Evolutionary conservation across 2,329 filamentous ascomycete genomes (phyloP), one percentile per base, ranked within the genome.

Genomic region (Sporothrix variecibatus): DNA sequence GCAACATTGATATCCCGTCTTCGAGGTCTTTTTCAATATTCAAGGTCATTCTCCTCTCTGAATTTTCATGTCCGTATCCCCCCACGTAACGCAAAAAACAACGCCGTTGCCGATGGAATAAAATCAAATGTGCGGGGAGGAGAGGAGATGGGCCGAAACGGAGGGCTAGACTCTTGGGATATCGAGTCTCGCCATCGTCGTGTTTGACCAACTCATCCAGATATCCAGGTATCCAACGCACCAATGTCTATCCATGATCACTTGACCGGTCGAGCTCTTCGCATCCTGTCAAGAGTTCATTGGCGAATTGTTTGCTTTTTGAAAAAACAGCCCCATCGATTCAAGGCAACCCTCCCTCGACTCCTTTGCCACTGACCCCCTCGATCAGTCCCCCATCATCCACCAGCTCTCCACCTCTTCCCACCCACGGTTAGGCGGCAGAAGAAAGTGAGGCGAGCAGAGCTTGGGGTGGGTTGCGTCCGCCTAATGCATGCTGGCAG

Each of bases 101-200:
- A 40, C 67, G 67, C 46, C 67, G 67, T 69, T 69, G 67, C 67
- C 67, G 67, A 69, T 69, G 46, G n/a, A 56, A 51, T 51, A 20
- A 51, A 51, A 20, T 9, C 3, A n/a, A 26, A 6, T 12, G 23
- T 34, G 43, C 34, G n/a, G 34, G 5, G 34, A 65, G n/a, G 20
- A 68, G 26, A 46, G 40, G 40, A 28, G 3, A 23, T n/a, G 40
- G 12, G 17, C 28, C 9, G 15, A 6, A 38, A 49, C n/a, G 56
- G 56, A n/a, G 60, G 38, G 34, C 34, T 65, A 43, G 60, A 26
- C 11, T 40, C 34, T 64, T 64, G 34, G 20, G 20, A 9, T 26
- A 23, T 65, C 23, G 11, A 43, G 38, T 46, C 38, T 65, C 17
- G 17, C 17, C 28, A 40, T 65, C 38, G 23, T 46, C 62, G 7